Percentiles rank a stretch among this genome's conserved stretches.
These are phyloP conservation scores for Gigaspora rosea DNA, from an alignment of 192 early-diverging fungal genomes.

Conservation along the genomic window DNA sequence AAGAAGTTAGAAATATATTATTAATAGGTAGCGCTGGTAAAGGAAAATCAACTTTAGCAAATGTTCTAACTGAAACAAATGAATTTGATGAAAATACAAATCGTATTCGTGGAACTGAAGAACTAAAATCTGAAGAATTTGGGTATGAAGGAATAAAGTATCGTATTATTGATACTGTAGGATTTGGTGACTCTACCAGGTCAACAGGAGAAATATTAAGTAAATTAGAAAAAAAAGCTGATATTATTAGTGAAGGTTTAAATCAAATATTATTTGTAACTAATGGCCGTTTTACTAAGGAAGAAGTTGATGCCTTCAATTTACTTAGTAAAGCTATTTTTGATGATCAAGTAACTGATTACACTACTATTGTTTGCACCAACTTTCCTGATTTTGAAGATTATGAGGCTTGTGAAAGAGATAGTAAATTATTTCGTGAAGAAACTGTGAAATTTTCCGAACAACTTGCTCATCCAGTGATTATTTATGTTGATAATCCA, in stretches of 20 bases:
- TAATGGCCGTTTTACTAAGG: slow-evolving; percentile 2
- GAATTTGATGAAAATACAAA: slow-evolving; percentile 14
- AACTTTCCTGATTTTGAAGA: slow-evolving; percentile 2
- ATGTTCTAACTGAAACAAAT: slow-evolving; percentile 12
- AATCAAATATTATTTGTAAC: slow-evolving; percentile 23
- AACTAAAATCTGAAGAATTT: neutral
- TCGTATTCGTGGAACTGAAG: neutral
- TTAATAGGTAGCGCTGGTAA: slow-evolving; percentile 19
- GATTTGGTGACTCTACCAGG: neutral
- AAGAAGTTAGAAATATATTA: slow-evolving; percentile 20
- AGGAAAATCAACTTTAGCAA: slow-evolving; percentile 11
- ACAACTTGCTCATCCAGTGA: neutral
- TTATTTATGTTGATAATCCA: slow-evolving; percentile 21
- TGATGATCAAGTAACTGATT: slow-evolving; percentile 5
- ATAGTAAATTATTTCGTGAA: neutral
- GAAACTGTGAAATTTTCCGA: neutral
- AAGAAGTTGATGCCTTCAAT: neutral
- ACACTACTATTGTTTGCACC: slow-evolving; percentile 15
- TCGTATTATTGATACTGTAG: slow-evolving; percentile 16
- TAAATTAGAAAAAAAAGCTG: neutral
- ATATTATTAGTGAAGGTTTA: slow-evolving; percentile 14
- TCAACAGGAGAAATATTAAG: neutral
- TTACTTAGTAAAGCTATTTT: neutral
- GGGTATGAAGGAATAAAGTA: neutral
- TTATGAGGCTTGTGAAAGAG: neutral